Percentiles rank a stretch among this genome's conserved stretches.
Conservation (phyloP, 768 basidiomycete species). For the Russula sp. region DNA sequence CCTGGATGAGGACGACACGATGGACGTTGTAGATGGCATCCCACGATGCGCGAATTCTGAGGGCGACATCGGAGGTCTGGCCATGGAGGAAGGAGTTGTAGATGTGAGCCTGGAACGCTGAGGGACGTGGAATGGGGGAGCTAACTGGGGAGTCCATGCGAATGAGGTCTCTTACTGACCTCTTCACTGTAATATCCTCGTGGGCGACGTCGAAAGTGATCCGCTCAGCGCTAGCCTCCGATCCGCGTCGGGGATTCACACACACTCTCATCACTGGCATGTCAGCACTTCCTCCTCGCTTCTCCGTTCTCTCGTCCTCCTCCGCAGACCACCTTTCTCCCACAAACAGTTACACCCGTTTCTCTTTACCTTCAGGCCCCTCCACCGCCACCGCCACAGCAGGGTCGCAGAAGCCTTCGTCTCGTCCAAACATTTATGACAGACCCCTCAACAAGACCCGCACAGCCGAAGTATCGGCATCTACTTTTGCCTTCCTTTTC, state of each 20-base stretch:
- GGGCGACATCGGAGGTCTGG: conserved; percentile 72
- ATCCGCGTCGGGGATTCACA: conserved; percentile 3
- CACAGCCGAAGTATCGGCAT: conserved; percentile 74
- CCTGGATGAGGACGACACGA: conserved; percentile 83
- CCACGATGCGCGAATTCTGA: conserved; percentile 68
- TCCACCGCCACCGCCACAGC: conserved; percentile 43
- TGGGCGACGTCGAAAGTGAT: neutral
- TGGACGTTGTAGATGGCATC: conserved; percentile 75
- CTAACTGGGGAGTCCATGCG: conserved; percentile 43
- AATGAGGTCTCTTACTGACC: conserved; percentile 4
- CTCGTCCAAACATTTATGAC: conserved; percentile 82
- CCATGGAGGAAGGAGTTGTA: conserved; percentile 70
- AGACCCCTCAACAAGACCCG: conserved; percentile 85
- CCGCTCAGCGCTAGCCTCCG: conserved; percentile 2
- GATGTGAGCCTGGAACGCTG: conserved; percentile 69
- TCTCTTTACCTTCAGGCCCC: conserved; percentile 62
- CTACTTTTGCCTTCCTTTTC: conserved; percentile 87
- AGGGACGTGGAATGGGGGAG: conserved; percentile 46
- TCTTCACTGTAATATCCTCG: neutral
- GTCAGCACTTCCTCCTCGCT: conserved; percentile 51
- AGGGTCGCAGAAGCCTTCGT: conserved; percentile 39
- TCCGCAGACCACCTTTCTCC: conserved; percentile 51
- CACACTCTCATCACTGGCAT: conserved; percentile 43
- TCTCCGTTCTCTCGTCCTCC: conserved; percentile 61
- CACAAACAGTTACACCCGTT: conserved; percentile 60